Evolutionary conservation across 2,329 filamentous ascomycete species (phyloP).

Genomic region (Sarocladium oryzae): DNA sequence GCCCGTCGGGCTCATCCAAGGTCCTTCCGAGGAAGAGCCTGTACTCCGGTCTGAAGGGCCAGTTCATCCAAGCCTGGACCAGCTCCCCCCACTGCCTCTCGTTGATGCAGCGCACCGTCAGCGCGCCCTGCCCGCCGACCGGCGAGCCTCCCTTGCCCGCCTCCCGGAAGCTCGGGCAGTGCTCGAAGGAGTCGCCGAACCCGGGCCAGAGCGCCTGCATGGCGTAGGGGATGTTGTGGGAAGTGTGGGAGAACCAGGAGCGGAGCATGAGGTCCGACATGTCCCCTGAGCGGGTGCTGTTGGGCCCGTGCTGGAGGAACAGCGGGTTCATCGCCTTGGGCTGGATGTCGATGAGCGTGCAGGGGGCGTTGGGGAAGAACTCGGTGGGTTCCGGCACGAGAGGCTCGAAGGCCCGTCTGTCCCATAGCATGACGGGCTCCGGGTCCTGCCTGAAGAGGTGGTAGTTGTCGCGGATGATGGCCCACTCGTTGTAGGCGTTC

Average conservation of each 20-base stretch:
- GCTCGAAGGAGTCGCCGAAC: constrained; percentile 39
- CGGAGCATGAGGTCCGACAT: constrained; percentile 43
- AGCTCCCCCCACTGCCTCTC: constrained; percentile 51
- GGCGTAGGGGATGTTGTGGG: constrained; percentile 32
- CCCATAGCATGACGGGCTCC: constrained; percentile 56
- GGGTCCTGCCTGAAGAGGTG: constrained; percentile 42
- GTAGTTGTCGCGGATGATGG: constrained; percentile 44
- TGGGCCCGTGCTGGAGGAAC: constrained; percentile 38
- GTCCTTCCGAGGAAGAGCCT: constrained; percentile 39
- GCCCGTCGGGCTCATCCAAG: constrained; percentile 21
- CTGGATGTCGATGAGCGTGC: constrained; percentile 60
- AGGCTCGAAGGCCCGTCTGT: constrained; percentile 65
- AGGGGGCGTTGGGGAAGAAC: constrained; percentile 56
- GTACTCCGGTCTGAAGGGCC: constrained; percentile 55
- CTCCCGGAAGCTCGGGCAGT: constrained; percentile 45
- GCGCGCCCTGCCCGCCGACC: constrained; percentile 28
- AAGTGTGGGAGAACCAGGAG: constrained; percentile 37
- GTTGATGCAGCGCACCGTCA: constrained; percentile 44
- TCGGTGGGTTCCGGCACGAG: constrained; percentile 52
- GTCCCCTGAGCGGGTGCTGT: constrained; percentile 36
- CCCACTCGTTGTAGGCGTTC: constrained; percentile 29
- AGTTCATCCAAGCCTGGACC: constrained; percentile 53
- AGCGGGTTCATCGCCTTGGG: constrained; percentile 48
- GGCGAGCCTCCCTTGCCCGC: constrained; percentile 38
- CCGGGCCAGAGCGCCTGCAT: constrained; percentile 54